These are phyloP conservation scores for Gossypium trilobum DNA, from an alignment of 441 rosid species.

Conservation along the genomic window DNA sequence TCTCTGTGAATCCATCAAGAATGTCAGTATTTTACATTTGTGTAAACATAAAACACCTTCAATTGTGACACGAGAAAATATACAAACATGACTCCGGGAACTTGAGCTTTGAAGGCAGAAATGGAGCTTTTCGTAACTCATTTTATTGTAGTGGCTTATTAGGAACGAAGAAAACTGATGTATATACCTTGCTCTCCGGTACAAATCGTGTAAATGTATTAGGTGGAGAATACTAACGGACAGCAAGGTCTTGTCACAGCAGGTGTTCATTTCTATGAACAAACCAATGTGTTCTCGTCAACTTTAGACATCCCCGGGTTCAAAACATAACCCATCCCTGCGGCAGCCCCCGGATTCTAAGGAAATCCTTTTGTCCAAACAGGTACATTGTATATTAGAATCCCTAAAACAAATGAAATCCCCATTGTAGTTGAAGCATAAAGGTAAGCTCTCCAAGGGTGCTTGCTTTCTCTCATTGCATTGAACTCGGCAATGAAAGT, in stretches of 20 bases:
- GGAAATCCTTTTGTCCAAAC: conserved; percentile 37
- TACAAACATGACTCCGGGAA: background rate
- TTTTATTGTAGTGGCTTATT: background rate
- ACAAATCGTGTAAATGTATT: background rate
- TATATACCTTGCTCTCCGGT: background rate
- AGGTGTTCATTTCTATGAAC: background rate
- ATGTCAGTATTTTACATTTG: background rate
- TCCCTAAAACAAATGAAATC: conserved; percentile 50
- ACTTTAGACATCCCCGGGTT: background rate
- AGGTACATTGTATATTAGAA: conserved; percentile 40
- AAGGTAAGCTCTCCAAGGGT: conserved; percentile 61
- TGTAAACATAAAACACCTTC: background rate
- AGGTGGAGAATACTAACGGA: background rate
- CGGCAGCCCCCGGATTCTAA: conserved; percentile 13
- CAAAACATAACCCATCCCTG: background rate
- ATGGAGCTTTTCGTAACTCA: background rate
- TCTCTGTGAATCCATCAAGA: background rate
- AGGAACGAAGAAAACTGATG: background rate
- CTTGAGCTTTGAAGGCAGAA: background rate
- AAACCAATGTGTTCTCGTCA: background rate
- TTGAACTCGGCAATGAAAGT: conserved; percentile 83
- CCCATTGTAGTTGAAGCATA: conserved; percentile 45
- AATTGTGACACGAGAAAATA: background rate
- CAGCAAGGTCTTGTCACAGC: background rate
- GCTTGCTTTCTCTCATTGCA: conserved; percentile 60